phyloP scores from a whole-genome alignment of 805 yeast species.

The Jamesozyma hellenica region DNA sequence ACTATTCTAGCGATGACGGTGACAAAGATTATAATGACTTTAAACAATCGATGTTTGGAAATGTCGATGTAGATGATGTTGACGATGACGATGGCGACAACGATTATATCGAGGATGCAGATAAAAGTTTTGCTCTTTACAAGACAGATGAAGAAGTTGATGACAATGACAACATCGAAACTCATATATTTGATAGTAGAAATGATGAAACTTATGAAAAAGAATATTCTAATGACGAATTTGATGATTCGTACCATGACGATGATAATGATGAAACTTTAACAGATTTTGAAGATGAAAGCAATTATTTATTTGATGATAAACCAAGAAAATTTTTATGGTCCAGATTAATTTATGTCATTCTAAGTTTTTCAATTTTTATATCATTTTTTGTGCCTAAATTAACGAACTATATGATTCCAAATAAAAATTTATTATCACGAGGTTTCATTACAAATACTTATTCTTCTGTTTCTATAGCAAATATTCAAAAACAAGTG shows the following conservation, averaged over 20 bases:
- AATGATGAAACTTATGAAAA: conserved; percentile 1
- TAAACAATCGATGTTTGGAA: conserved; percentile 1
- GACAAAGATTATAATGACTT: conserved; percentile 1
- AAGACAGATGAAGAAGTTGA: too few relatives aligned
- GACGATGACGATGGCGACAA: conserved; percentile 7
- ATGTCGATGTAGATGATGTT: not conserved
- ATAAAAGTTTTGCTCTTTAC: conserved; percentile 2
- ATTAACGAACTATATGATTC: not conserved
- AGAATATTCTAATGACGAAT: conserved; percentile 8
- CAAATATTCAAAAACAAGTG: conserved; percentile 20
- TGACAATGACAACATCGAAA: conserved; percentile 7
- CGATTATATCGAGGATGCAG: conserved; percentile 7
- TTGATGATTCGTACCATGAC: not conserved
- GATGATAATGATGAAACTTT: not conserved
- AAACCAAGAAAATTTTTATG: conserved; percentile 1
- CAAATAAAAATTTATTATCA: not conserved
- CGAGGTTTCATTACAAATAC: not conserved
- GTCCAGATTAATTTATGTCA: conserved; percentile 1
- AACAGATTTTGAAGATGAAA: conserved; percentile 10
- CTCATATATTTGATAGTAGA: conserved; percentile 11
- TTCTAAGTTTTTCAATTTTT: conserved; percentile 4
- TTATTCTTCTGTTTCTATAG: conserved; percentile 3
- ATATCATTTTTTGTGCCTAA: conserved; percentile 1
- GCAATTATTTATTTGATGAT: conserved; percentile 4
- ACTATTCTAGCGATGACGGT: not conserved